These are phyloP conservation scores for Talaromyces rugulosus DNA, from an alignment of 2,329 filamentous ascomycete genomes.

Conservation along the genomic window DNA sequence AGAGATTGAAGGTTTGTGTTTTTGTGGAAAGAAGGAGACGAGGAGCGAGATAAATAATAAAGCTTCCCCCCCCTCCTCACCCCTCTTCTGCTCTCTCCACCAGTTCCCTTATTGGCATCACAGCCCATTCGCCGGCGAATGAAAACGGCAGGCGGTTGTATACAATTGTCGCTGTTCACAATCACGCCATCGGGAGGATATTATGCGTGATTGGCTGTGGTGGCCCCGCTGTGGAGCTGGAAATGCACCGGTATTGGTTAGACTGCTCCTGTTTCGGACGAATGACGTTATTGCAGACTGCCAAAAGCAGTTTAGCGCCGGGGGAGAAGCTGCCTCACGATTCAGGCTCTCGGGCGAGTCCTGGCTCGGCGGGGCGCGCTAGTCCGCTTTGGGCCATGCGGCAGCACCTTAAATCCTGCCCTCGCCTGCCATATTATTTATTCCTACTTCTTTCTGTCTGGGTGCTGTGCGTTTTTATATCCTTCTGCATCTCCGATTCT, in stretches of 20 bases:
- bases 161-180: conserved; percentile 3
- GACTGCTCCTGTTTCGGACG: neutral
- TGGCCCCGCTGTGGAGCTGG: neutral
- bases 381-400: neutral
- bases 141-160: neutral
- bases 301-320: neutral
- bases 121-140: neutral
- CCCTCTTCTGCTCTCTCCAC: conserved; percentile 14
- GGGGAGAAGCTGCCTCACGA: neutral
- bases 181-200: conserved; percentile 35
- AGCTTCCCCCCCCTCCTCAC: neutral
- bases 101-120: conserved; percentile 15
- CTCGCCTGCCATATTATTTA: neutral
- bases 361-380: neutral
- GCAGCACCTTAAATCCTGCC: neutral
- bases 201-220: neutral
- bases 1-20: neutral
- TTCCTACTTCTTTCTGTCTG: neutral
- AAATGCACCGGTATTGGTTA: neutral
- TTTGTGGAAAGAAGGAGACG: conserved; percentile 5
- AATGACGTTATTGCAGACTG: neutral
- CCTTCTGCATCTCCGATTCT: neutral
- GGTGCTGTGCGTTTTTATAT: neutral
- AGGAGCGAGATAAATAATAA: conserved; percentile 10
- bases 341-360: neutral